Percentiles rank a stretch among this genome's conserved stretches.
Evolutionary conservation across 495 filamentous ascomycete species (phyloP).

Genomic region (Aeminium ludgeri): DNA sequence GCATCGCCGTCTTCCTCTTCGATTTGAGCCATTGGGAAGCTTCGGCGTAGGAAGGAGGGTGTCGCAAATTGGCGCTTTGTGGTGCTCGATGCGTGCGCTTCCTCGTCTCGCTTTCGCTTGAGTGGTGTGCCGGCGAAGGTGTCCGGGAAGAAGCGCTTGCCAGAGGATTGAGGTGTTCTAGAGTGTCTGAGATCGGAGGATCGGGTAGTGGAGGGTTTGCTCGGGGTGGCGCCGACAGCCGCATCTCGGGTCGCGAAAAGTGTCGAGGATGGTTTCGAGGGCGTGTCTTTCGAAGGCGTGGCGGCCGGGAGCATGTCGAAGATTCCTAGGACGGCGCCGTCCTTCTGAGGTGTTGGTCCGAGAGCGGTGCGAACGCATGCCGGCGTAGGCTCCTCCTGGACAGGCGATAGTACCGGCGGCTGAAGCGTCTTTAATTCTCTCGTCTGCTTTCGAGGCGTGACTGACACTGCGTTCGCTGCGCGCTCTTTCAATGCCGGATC

Average conservation of each 20-base stretch:
- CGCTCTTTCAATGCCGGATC: slow-evolving; percentile 3
- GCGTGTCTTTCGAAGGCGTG: slow-evolving; percentile 20
- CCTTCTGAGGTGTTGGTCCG: slow-evolving; percentile 81
- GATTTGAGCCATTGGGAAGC: slow-evolving; percentile 31
- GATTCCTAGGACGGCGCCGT: slow-evolving; percentile 73
- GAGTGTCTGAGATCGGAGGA: slow-evolving; percentile 22
- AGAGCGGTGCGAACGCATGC: slow-evolving; percentile 23
- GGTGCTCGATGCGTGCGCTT: slow-evolving; percentile 30
- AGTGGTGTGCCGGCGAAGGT: slow-evolving; percentile 45
- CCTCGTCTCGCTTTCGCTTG: slow-evolving; percentile 18
- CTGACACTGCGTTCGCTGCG: background rate
- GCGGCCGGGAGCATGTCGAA: slow-evolving; percentile 58
- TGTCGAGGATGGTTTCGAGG: slow-evolving; percentile 12
- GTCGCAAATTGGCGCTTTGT: slow-evolving; percentile 43
- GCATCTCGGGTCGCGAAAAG: background rate
- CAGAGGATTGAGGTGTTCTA: slow-evolving; percentile 45
- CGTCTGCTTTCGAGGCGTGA: background rate
- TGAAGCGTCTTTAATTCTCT: background rate
- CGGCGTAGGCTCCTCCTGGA: slow-evolving; percentile 8
- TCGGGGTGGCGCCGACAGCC: slow-evolving; percentile 12
- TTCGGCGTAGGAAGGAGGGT: slow-evolving; percentile 58
- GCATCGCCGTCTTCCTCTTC: slow-evolving; percentile 22
- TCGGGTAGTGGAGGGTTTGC: slow-evolving; percentile 12
- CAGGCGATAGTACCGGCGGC: background rate
- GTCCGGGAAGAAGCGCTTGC: slow-evolving; percentile 44